Evolutionary conservation across 345 rosid species (phyloP).

Genomic region (Melaleuca alternifolia): DNA sequence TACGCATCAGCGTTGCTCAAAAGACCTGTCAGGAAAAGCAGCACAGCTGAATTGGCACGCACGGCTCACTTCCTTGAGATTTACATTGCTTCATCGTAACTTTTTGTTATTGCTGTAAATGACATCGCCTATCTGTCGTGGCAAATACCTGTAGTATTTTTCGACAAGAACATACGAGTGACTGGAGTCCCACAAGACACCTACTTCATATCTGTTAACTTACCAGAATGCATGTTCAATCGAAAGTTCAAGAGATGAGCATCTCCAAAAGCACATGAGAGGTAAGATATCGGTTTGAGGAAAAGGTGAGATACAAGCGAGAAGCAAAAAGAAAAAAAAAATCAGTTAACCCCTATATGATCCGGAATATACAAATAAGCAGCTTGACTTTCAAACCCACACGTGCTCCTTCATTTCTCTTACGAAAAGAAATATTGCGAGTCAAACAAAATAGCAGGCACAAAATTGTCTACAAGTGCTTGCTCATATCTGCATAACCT

Average conservation of each 20-base stretch:
- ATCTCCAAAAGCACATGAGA: constrained; percentile 93
- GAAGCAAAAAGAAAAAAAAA: background rate
- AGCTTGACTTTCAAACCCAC: background rate
- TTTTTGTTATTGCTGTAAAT: constrained; percentile 92
- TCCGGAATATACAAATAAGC: background rate
- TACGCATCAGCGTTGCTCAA: background rate
- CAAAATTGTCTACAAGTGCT: background rate
- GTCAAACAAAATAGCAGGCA: background rate
- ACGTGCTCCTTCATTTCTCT: background rate
- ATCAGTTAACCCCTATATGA: background rate
- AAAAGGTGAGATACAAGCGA: fast-evolving
- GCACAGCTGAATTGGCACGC: constrained; percentile 89
- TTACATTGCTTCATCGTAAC: constrained; percentile 79
- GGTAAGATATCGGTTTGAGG: constrained; percentile 43
- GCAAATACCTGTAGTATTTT: constrained; percentile 85
- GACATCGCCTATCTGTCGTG: constrained; percentile 88
- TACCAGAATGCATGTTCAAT: constrained; percentile 57
- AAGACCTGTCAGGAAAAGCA: constrained; percentile 86
- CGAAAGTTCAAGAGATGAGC: constrained; percentile 81
- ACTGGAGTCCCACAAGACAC: constrained; percentile 89
- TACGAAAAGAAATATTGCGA: background rate
- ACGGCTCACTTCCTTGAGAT: constrained; percentile 84
- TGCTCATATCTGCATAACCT: background rate
- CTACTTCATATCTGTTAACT: constrained; percentile 63
- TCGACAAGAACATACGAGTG: constrained; percentile 78